A percentile compares a stretch with the other conserved stretches of the same genome.
These are phyloP conservation scores for Calonectria hawksworthii DNA, from an alignment of 2,329 filamentous ascomycete species.

Conservation along the genomic window DNA sequence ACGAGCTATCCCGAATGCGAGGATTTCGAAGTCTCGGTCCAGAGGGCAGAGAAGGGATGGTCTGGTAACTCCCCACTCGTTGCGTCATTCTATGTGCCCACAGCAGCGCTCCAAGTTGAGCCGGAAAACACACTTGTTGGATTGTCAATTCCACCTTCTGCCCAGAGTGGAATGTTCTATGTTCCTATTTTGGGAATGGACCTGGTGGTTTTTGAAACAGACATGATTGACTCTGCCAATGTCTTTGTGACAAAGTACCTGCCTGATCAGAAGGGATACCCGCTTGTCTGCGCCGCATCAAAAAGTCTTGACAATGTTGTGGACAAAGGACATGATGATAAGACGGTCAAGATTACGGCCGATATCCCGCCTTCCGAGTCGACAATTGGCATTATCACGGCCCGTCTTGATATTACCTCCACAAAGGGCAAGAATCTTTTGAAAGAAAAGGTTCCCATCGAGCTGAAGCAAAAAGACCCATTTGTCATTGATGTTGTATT, in stretches of 20 bases:
- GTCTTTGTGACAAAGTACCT: slow-evolving; percentile 56
- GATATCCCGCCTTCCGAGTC: slow-evolving; percentile 48
- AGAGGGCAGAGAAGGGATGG: slow-evolving; percentile 54
- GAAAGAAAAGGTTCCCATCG: slow-evolving; percentile 53
- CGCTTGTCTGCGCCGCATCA: slow-evolving; percentile 42
- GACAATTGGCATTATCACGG: slow-evolving; percentile 53
- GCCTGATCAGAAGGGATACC: slow-evolving; percentile 51
- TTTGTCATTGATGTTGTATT: slow-evolving; percentile 59
- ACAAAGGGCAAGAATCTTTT: slow-evolving; percentile 54
- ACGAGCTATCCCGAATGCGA: slow-evolving; percentile 44
- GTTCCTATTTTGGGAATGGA: slow-evolving; percentile 40
- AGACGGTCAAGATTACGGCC: slow-evolving; percentile 44
- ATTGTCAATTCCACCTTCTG: slow-evolving; percentile 48
- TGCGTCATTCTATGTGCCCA: slow-evolving; percentile 57
- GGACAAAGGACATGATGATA: slow-evolving; percentile 37
- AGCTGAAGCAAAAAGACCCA: slow-evolving; percentile 54
- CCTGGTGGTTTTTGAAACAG: slow-evolving; percentile 51
- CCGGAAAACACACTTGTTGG: slow-evolving; percentile 49
- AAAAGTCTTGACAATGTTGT: slow-evolving; percentile 37
- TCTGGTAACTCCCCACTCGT: slow-evolving; percentile 55
- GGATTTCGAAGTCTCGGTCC: slow-evolving; percentile 50
- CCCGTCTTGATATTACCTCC: slow-evolving; percentile 55
- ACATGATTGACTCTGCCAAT: slow-evolving; percentile 42
- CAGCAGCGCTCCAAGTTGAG: slow-evolving; percentile 51
- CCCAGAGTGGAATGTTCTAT: slow-evolving; percentile 43